These are phyloP conservation scores for Monilinia vaccinii-corymbosi DNA, from an alignment of 2,329 filamentous ascomycete species.

Conservation along the genomic window DNA sequence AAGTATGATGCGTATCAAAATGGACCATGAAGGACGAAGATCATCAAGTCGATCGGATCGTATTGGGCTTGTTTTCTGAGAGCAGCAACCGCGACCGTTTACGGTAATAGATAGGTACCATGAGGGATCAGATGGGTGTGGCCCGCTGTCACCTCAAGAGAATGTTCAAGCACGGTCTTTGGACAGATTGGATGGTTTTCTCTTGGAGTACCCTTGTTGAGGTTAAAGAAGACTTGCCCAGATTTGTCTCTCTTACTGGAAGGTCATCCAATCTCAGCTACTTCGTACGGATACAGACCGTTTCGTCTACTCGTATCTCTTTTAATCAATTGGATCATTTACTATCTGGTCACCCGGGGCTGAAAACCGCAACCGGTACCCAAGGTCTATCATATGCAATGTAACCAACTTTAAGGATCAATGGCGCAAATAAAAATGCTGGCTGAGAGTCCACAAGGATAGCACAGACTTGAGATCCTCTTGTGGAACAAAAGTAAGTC, in stretches of 20 bases:
- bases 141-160: conserved; percentile 1
- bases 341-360: conserved; percentile 8
- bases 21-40: conserved; percentile 8
- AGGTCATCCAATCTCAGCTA: conserved; percentile 11
- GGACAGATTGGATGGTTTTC: not conserved
- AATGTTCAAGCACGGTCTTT: not conserved
- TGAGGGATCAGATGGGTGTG: not conserved
- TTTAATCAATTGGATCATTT: not conserved
- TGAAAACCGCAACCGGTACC: conserved; percentile 8
- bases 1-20: conserved; percentile 5
- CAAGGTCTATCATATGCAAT: conserved; percentile 5
- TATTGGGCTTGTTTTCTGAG: conserved; percentile 1
- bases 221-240: not conserved
- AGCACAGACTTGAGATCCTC: conserved; percentile 3
- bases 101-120: conserved; percentile 6
- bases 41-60: conserved; percentile 8
- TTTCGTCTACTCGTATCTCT: conserved; percentile 10
- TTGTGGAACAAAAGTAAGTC: not conserved
- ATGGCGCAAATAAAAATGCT: conserved; percentile 2
- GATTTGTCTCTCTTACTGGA: not conserved
- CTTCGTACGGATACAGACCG: conserved; percentile 1
- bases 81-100: conserved; percentile 7
- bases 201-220: not conserved
- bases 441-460: conserved; percentile 6
- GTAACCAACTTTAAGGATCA: conserved; percentile 6